Base-by-base conservation (phyloP, 352 stramenopile species). In the Pythium sukuiense region DNA sequence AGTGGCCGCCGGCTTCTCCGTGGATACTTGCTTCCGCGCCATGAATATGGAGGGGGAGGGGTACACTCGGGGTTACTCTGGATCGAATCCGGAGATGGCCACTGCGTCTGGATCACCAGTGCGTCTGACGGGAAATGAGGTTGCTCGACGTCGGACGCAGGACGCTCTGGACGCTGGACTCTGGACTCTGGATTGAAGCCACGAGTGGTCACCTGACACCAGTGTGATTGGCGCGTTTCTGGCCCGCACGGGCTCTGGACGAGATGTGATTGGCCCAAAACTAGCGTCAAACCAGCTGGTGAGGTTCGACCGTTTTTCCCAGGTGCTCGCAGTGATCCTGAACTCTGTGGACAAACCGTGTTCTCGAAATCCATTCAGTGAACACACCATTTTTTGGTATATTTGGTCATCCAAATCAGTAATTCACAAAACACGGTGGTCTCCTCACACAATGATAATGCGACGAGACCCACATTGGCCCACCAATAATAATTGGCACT, bases 191-290 rank as follows among this genome's bases (percentile, higher is more conserved):
- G 32, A 26, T 58, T 33, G 49, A 56, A 56, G 49, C 32, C 48
- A 55, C 14, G 26, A 24, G 20, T 24, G 57, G 32, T 27, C 33
- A 11, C 37, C 45, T 69, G 62, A 69, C 62, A 55, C 54, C 55
- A 65, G 56, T 16, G 26, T 58, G 27, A 45, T 58, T 58, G 55
- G 55, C 37, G 56, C 63, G 63, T 70, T 70, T 70, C 63, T 70
- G 50, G 61, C 45, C 6, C 32, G 54, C 55, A 13, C 4, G 39
- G 30, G 20, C 26, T 32, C 24, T 30, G 9, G 20, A 57, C 39
- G 46, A 9, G 37, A 60, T 56, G 37, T n/a, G 27, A 67, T 67
- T 67, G 61, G 61, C n/a, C 41, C 12, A 50, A 46, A 43, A 18
- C 60, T 9, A 32, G 39, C 33, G 26, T 41, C 7, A 24, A 56